Base-by-base conservation (phyloP, 2,329 filamentous ascomycete genomes). In the Nothomitra cinnamomea region DNA sequence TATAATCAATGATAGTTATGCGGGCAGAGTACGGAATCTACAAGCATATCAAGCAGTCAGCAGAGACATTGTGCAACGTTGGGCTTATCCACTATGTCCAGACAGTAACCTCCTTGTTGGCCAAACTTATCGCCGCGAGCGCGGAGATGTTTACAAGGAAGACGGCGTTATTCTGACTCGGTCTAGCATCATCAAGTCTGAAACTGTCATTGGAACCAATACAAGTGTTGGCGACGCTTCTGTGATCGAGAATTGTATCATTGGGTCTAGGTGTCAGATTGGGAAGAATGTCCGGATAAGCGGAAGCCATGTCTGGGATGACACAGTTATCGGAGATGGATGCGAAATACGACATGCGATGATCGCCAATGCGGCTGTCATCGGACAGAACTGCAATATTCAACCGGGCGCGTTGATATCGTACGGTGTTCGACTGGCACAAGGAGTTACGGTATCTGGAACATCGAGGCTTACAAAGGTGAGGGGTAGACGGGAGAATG, bases 31-130 rank as follows among this genome's bases (percentile, higher is more conserved):
- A 12, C 83, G 79, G 63, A 94, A 88, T 62, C 74, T 96, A 22
- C 85, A 86, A 62, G 82, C 89, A 63, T 98, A 96, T 69, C 87
- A 95, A 62, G 79, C 88, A 28, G 80, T 98, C 53, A 89, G 81
- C 65, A 83, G 80, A 61, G 90, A 96, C 64, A 77, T 95, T n/a
- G 74, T 94, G 13, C 80, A 80, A 49, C 77, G 89, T 55, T 95
- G 87, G 87, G 82, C 87, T 8, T 92, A 88, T 61, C 90, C 92
- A 1, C 75, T 95, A 42, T 84, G 87, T 54, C 90, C 90, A 1
- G 89, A 95, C 64, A 89, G 82, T 64, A 95, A 96, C 62, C 70
- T 95, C 21, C 70, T 92, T 1, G 77, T 79, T 1, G 83, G 79
- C 42, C 86, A 95, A 60, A 80, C 79, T 1, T 95, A 92, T 66